Percentiles rank a stretch among this genome's conserved stretches.
Evolutionary conservation across 768 basidiomycete species (phyloP).

Genomic region (Mycena belliarum): DNA sequence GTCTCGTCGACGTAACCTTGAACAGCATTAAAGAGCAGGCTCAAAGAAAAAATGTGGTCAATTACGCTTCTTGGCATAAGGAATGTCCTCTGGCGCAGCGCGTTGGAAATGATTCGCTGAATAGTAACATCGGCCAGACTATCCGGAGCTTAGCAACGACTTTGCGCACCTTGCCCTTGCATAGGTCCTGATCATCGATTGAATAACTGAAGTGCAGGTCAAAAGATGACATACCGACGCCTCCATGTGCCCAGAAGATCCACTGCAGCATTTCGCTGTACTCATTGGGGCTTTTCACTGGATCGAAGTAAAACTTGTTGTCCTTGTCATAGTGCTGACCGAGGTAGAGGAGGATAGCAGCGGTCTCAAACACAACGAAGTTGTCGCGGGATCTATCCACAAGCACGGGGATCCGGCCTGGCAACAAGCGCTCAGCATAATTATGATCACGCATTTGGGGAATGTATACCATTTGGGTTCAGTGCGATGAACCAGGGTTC

Average conservation of each 20-base stretch:
- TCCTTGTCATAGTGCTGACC: conserved; percentile 79
- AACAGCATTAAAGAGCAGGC: conserved; percentile 8
- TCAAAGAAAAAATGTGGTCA: neutral
- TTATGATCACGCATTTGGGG: neutral
- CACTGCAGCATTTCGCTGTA: conserved; percentile 79
- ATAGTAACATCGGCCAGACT: neutral
- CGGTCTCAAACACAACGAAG: conserved; percentile 74
- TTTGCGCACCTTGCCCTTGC: conserved; percentile 61
- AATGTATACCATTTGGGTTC: conserved; percentile 59
- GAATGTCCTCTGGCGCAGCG: conserved; percentile 66
- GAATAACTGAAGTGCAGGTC: too few species aligned
- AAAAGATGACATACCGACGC: too few species aligned
- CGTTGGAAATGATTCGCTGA: conserved; percentile 66
- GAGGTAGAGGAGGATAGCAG: conserved; percentile 84
- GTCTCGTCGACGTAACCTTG: conserved; percentile 81
- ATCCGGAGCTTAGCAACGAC: neutral
- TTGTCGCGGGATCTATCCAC: conserved; percentile 55
- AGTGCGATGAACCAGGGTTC: conserved; percentile 74
- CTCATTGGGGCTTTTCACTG: conserved; percentile 50
- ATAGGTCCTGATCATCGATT: conserved; percentile 52
- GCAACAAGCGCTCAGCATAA: too few species aligned
- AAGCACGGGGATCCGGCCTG: conserved; percentile 11
- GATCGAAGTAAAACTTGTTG: conserved; percentile 67
- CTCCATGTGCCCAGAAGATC: conserved; percentile 87
- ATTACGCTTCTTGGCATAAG: conserved; percentile 67